Conservation (phyloP, 257 asterid genomes). For the Forsythia viridissima region DNA sequence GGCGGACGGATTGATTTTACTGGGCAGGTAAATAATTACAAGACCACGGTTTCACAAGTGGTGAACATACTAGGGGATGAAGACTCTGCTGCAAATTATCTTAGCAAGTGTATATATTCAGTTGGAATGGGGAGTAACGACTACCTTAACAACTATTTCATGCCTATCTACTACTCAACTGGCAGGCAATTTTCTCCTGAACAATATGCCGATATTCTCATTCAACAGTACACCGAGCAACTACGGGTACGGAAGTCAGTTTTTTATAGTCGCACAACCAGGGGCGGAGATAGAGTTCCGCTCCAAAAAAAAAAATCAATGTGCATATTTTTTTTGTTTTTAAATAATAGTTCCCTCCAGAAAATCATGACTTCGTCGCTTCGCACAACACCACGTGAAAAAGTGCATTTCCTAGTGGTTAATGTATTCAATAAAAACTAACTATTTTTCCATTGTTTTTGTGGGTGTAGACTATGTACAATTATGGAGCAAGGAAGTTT, state of each 20-base stretch:
- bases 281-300: too few species aligned
- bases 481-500: conserved; percentile 29
- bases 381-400: neutral
- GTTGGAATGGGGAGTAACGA: conserved; percentile 64
- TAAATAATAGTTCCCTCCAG: too few species aligned
- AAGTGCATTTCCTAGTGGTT: neutral
- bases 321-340: too few species aligned
- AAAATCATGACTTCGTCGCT: too few species aligned
- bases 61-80: conserved; percentile 53
- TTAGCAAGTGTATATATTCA: conserved; percentile 51
- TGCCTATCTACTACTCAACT: conserved; percentile 43
- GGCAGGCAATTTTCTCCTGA: conserved; percentile 42
- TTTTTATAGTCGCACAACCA: neutral
- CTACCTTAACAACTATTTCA: conserved; percentile 64
- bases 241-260: conserved; percentile 28
- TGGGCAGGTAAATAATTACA: conserved; percentile 75
- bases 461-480: conserved; percentile 11
- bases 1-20: conserved; percentile 66
- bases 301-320: too few species aligned
- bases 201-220: conserved; percentile 52
- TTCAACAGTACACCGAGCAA: conserved; percentile 50
- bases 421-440: neutral
- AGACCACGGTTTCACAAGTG: conserved; percentile 64
- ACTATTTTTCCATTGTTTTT: neutral
- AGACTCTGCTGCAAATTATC: conserved; percentile 40